phyloP scores from a whole-genome alignment of 2,329 filamentous ascomycete genomes.

The Cyanodermella asteris region DNA sequence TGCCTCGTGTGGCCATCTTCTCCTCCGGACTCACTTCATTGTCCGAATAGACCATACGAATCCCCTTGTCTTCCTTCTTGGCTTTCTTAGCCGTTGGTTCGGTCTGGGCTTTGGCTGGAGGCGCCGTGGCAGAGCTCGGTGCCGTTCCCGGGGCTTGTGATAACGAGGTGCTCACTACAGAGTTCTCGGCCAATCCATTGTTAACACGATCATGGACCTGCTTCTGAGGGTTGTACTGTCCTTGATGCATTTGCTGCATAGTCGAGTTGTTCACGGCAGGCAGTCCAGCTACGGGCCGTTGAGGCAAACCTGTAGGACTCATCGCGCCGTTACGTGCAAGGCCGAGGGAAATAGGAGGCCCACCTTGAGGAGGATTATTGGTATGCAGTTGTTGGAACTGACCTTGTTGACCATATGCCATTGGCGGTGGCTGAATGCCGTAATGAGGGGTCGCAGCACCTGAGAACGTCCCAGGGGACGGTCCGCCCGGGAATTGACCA shows the following conservation, averaged over 20 bases:
- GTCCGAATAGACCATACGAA: constrained; percentile 60
- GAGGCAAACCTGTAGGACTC: constrained; percentile 37
- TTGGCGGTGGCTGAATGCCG: constrained; percentile 16
- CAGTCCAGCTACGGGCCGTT: constrained; percentile 35
- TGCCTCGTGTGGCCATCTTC: constrained; percentile 58
- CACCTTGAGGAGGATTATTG: constrained; percentile 21
- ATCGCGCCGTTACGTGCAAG: no score
- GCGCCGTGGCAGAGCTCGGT: constrained; percentile 14
- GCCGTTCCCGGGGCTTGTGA: background rate
- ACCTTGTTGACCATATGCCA: constrained; percentile 18
- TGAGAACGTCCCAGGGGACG: background rate
- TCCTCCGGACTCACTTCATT: constrained; percentile 67
- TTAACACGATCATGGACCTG: constrained; percentile 6
- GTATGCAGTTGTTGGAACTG: constrained; percentile 19
- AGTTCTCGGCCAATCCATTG: constrained; percentile 3
- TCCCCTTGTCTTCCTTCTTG: constrained; percentile 41
- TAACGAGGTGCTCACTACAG: constrained; percentile 4
- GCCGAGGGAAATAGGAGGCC: constrained; percentile 31
- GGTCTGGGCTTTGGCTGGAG: constrained; percentile 22
- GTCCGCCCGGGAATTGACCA: constrained; percentile 7
- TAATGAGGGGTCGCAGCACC: constrained; percentile 17
- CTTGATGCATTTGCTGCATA: constrained; percentile 36
- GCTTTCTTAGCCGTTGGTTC: constrained; percentile 43
- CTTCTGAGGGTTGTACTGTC: constrained; percentile 13
- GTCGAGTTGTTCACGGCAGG: constrained; percentile 30